These are phyloP conservation scores for Drosera spatulata DNA, from an alignment of 179 eudicot genomes.

Conservation along the genomic window DNA sequence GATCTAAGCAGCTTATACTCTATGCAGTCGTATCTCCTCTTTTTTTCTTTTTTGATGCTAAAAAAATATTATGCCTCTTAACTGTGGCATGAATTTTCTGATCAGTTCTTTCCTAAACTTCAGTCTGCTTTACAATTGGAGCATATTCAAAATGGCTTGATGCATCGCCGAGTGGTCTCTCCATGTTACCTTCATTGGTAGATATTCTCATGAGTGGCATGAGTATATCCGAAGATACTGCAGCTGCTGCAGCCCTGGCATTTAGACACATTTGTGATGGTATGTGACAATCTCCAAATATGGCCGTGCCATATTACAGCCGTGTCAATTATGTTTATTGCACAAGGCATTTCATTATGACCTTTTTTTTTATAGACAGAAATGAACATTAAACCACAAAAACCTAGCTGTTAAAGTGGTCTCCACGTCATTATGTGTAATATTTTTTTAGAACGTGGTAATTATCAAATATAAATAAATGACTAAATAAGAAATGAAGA, in stretches of 20 bases:
- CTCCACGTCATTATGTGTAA: too few relatives aligned
- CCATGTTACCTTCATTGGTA: constrained; percentile 72
- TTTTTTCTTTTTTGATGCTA: too few relatives aligned
- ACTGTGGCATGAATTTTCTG: not conserved
- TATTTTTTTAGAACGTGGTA: too few relatives aligned
- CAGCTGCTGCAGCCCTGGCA: constrained; percentile 94
- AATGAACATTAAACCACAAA: too few relatives aligned
- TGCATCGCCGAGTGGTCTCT: constrained; percentile 66
- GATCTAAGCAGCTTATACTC: too few relatives aligned
- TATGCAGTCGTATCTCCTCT: too few relatives aligned
- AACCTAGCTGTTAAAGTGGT: too few relatives aligned
- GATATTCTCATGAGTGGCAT: constrained; percentile 93
- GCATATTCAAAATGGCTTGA: constrained; percentile 99
- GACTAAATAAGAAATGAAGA: too few relatives aligned
- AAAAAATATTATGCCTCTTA: too few relatives aligned
- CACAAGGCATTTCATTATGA: constrained; percentile 2
- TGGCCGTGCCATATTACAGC: not conserved
- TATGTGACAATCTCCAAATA: constrained; percentile 16
- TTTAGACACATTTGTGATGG: constrained; percentile 92
- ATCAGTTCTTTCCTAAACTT: not conserved
- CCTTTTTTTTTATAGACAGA: not conserved
- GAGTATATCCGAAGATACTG: constrained; percentile 93
- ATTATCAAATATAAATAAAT: too few relatives aligned
- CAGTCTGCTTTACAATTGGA: constrained; percentile 86
- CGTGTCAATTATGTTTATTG: not conserved